phyloP scores from a whole-genome alignment of 208 protist genomes.

The Acanthamoeba triangularis region DNA sequence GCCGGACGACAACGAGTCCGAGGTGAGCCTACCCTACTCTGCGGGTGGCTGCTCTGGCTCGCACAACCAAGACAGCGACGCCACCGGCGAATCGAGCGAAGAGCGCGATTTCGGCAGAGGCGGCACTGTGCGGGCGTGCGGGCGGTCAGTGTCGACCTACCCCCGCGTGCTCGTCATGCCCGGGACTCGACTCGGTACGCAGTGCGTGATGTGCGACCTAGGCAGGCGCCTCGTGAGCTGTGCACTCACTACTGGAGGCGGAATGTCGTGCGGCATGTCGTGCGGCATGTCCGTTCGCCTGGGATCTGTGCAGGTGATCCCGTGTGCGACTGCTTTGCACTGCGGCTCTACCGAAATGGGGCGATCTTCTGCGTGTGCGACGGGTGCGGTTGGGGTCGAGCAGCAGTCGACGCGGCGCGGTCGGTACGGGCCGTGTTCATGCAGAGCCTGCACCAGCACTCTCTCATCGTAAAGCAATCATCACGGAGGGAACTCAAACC shows the following conservation, averaged over 20 bases:
- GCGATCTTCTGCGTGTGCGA: conserved; percentile 74
- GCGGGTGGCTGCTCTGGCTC: background rate
- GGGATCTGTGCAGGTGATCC: conserved; percentile 39
- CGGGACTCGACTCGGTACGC: background rate
- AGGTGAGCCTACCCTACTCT: background rate
- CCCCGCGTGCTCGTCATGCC: conserved; percentile 43
- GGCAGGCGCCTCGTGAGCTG: background rate
- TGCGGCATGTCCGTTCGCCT: background rate
- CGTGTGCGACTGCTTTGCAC: conserved; percentile 61
- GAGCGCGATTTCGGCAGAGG: background rate
- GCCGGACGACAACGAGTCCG: conserved; percentile 13
- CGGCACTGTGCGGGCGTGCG: background rate
- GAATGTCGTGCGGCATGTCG: too few species aligned
- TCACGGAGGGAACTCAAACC: background rate
- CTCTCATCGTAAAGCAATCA: background rate
- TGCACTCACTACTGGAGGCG: background rate
- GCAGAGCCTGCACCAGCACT: conserved; percentile 38
- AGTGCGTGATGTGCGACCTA: background rate
- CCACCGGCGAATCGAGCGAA: background rate
- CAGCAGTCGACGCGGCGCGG: background rate
- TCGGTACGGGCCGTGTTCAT: conserved; percentile 48
- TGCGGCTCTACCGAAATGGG: conserved; percentile 64
- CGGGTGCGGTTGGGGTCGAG: conserved; percentile 68
- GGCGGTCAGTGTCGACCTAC: conserved; percentile 55
- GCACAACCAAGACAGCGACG: background rate